These are phyloP conservation scores for Cladosporium sp. DNA, from an alignment of 2,329 filamentous ascomycete species.

Conservation along the genomic window DNA sequence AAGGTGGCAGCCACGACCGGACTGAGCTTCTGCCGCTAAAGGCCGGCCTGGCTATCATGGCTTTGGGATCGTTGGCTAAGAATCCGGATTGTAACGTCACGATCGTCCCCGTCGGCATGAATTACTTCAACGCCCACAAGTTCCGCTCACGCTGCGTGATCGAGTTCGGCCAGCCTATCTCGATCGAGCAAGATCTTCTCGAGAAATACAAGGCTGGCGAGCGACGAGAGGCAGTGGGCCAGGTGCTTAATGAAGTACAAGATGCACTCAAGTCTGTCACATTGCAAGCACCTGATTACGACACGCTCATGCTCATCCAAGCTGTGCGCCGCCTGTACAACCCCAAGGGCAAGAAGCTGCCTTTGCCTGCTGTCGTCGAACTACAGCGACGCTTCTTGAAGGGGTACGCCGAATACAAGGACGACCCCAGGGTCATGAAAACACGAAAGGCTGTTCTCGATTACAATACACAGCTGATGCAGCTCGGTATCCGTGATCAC, in stretches of 20 bases:
- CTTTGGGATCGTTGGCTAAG: constrained; percentile 78
- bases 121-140: constrained; percentile 98
- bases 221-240: constrained; percentile 77
- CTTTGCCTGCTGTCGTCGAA: constrained; percentile 86
- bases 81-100: constrained; percentile 82
- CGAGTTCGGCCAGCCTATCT: constrained; percentile 86
- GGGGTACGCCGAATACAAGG: constrained; percentile 87
- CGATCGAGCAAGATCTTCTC: constrained; percentile 75
- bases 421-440: constrained; percentile 73
- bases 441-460: constrained; percentile 69
- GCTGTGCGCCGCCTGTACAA: constrained; percentile 90
- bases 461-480: constrained; percentile 82
- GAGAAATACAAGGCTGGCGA: constrained; percentile 78
- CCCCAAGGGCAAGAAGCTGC: constrained; percentile 86
- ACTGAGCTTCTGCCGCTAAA: constrained; percentile 88
- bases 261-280: constrained; percentile 81
- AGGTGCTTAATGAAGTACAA: constrained; percentile 79
- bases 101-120: constrained; percentile 97
- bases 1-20: constrained; percentile 92
- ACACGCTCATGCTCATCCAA: constrained; percentile 74
- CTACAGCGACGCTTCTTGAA: constrained; percentile 85
- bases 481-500: constrained; percentile 84
- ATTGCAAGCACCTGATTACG: constrained; percentile 87
- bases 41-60: constrained; percentile 97
- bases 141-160: constrained; percentile 93